These are phyloP conservation scores for Neurospora crassa DNA, from an alignment of 2,329 filamentous ascomycete genomes.

Conservation along the genomic window DNA sequence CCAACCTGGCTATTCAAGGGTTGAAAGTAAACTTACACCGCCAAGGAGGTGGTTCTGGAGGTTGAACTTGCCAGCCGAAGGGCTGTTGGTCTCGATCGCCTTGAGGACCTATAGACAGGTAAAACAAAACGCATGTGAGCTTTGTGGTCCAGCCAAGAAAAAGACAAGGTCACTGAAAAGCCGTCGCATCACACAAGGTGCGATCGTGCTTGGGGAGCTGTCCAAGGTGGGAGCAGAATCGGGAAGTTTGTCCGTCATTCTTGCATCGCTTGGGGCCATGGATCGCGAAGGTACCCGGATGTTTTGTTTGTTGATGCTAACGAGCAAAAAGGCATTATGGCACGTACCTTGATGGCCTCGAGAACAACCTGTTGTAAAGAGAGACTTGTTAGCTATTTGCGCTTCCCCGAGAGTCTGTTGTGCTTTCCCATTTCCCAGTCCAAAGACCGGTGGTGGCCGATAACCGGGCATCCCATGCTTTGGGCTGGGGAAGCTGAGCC, in stretches of 20 bases:
- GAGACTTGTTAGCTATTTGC: constrained; percentile 1
- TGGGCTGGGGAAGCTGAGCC: background rate
- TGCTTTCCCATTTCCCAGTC: background rate
- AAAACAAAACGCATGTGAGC: background rate
- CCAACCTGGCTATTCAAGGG: background rate
- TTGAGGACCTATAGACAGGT: constrained; percentile 55
- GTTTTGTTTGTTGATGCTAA: background rate
- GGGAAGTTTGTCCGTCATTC: background rate
- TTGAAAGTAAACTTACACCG: constrained; percentile 56
- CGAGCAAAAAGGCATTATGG: background rate
- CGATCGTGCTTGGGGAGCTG: background rate
- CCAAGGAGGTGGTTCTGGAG: constrained; percentile 85
- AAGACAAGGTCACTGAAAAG: background rate
- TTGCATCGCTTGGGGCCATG: constrained; percentile 1
- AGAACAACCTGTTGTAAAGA: constrained; percentile 54
- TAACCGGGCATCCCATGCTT: background rate
- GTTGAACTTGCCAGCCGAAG: constrained; percentile 68
- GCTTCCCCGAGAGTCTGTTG: constrained; percentile 6
- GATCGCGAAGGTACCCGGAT: background rate
- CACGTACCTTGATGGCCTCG: constrained; percentile 71
- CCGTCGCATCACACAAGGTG: background rate
- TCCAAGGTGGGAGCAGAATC: background rate
- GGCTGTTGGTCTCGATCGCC: constrained; percentile 62
- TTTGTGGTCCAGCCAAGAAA: background rate
- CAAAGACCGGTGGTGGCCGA: background rate